Conservation (phyloP, 257 asterid species). For the Echium plantagineum region DNA sequence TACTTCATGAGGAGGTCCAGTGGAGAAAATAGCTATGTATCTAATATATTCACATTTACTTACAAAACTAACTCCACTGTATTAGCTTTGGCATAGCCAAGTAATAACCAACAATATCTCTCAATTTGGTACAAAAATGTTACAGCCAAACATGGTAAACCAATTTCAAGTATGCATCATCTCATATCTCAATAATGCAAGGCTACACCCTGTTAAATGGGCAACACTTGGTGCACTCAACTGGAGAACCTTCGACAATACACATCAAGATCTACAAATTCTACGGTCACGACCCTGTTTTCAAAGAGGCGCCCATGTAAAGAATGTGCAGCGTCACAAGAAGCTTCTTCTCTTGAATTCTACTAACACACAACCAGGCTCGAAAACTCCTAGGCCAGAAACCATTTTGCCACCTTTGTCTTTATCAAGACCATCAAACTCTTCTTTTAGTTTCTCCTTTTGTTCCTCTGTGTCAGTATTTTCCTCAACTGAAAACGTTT, state of each 20-base stretch:
- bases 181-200: not conserved
- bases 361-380: slow-evolving; percentile 51
- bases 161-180: not conserved
- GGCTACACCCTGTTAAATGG: not conserved
- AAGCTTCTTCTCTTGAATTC: slow-evolving; percentile 82
- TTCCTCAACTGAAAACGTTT: slow-evolving; percentile 15
- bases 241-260: slow-evolving; percentile 37
- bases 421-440: slow-evolving; percentile 18
- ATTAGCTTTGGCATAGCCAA: not conserved
- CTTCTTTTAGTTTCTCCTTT: slow-evolving; percentile 8
- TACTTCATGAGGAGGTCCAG: not conserved
- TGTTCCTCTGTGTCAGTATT: slow-evolving; percentile 18
- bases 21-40: not conserved
- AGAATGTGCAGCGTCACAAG: slow-evolving; percentile 80
- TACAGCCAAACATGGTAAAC: not conserved
- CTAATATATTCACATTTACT: not conserved
- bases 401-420: slow-evolving; percentile 12
- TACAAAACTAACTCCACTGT: not conserved
- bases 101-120: not conserved
- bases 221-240: not conserved
- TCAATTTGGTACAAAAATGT: not conserved
- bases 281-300: slow-evolving; percentile 54
- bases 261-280: slow-evolving; percentile 37
- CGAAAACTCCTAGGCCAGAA: slow-evolving; percentile 18
- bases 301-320: slow-evolving; percentile 67